Conservation (phyloP, 768 basidiomycete species). For the Pleurotus giganteus region DNA sequence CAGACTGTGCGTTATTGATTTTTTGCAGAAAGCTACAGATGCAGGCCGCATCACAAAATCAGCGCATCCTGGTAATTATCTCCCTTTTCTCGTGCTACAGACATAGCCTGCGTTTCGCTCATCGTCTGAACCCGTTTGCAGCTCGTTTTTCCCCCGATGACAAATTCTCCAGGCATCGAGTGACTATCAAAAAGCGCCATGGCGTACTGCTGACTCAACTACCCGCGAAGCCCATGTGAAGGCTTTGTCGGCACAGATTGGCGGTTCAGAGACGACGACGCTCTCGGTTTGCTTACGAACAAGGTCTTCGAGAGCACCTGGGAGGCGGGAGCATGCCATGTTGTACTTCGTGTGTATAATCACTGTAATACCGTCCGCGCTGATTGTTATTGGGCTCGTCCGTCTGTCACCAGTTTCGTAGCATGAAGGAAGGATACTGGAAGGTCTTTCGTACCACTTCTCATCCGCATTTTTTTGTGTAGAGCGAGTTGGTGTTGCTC, state of each 20-base stretch:
- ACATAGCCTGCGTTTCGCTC: not conserved
- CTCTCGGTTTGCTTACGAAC: no score
- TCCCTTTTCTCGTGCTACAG: not conserved
- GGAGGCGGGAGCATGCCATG: no score
- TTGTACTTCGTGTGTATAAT: no score
- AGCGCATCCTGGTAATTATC: constrained; percentile 85
- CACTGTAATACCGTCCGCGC: no score
- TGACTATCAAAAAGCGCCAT: constrained; percentile 94
- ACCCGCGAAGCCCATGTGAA: constrained; percentile 83
- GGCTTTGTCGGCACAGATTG: not conserved
- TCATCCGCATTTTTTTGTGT: no score
- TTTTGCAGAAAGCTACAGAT: constrained; percentile 76
- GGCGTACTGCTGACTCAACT: constrained; percentile 87
- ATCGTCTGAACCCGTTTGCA: constrained; percentile 24
- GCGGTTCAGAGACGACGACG: no score
- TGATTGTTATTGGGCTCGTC: no score
- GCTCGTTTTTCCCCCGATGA: constrained; percentile 99
- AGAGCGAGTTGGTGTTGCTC: no score
- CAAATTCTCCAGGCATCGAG: constrained; percentile 97
- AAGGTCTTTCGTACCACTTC: no score
- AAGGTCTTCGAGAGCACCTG: no score
- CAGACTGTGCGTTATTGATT: not conserved
- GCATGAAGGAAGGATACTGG: no score
- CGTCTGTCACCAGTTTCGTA: no score
- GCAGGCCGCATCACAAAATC: constrained; percentile 87